These are phyloP conservation scores for Cladophialophora immunda DNA, from an alignment of 2,329 filamentous ascomycete species.

Conservation along the genomic window DNA sequence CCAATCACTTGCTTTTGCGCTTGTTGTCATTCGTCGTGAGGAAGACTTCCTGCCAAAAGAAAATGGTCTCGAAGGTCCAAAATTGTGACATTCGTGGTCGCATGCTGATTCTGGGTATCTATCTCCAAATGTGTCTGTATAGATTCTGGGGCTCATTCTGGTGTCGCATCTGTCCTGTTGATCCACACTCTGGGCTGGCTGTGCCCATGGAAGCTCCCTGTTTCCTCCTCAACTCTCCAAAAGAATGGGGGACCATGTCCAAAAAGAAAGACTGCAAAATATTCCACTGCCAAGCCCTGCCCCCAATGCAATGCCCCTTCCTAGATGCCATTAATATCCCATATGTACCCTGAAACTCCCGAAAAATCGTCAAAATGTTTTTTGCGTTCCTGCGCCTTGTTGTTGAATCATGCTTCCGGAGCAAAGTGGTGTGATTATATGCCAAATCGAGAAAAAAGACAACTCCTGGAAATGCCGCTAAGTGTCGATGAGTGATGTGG, in stretches of 20 bases:
- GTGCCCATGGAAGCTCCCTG: slow-evolving; percentile 3
- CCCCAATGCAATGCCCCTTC: slow-evolving; percentile 20
- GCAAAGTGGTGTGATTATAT: slow-evolving; percentile 11
- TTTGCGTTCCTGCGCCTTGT: slow-evolving; percentile 20
- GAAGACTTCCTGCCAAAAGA: slow-evolving; percentile 3
- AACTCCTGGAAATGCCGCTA: slow-evolving; percentile 29
- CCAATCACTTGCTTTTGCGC: slow-evolving; percentile 14
- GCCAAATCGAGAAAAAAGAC: background rate
- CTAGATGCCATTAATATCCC: slow-evolving; percentile 11
- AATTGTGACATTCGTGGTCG: slow-evolving; percentile 7
- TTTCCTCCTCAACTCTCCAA: slow-evolving; percentile 9
- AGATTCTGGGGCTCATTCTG: slow-evolving; percentile 7
- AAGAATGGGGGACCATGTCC: slow-evolving; percentile 1
- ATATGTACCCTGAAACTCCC: slow-evolving; percentile 9
- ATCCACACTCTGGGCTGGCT: slow-evolving; percentile 19
- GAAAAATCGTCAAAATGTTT: slow-evolving; percentile 10
- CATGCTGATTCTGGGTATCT: slow-evolving; percentile 24
- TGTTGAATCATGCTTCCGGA: slow-evolving; percentile 14
- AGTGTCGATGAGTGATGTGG: slow-evolving; percentile 17
- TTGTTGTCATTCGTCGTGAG: background rate
- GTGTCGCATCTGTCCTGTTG: slow-evolving; percentile 27
- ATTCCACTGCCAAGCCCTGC: slow-evolving; percentile 6
- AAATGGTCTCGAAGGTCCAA: slow-evolving; percentile 14
- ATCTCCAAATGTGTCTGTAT: slow-evolving; percentile 20
- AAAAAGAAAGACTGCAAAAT: slow-evolving; percentile 5